Conservation (phyloP, 805 yeast genomes). For the Candida nemodendra region DNA sequence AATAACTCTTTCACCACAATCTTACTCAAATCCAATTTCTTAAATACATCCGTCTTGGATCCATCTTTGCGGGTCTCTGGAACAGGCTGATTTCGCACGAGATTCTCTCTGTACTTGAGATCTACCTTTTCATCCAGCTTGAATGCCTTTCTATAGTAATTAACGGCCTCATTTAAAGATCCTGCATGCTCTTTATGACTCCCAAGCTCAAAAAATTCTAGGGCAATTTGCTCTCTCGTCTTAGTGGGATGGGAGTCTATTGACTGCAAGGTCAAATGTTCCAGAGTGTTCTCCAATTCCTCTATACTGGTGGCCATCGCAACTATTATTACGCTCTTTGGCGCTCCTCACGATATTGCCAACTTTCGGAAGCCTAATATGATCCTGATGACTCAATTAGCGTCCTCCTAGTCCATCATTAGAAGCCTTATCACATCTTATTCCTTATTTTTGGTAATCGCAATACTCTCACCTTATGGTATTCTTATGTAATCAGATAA, state of each 20-base stretch:
- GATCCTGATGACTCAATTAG: too few relatives aligned
- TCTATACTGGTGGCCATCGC: constrained; percentile 15
- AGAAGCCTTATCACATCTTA: too few relatives aligned
- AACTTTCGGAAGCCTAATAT: too few relatives aligned
- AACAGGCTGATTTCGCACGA: constrained; percentile 31
- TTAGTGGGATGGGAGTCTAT: constrained; percentile 31
- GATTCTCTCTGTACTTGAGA: constrained; percentile 56
- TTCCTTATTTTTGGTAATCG: too few relatives aligned
- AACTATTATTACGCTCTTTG: too few relatives aligned
- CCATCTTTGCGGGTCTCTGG: constrained; percentile 23
- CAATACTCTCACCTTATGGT: too few relatives aligned
- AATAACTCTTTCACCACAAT: constrained; percentile 44
- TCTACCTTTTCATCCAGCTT: constrained; percentile 63
- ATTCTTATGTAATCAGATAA: too few relatives aligned
- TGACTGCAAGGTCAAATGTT: constrained; percentile 24
- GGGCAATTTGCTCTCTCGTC: constrained; percentile 43
- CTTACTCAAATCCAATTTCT: constrained; percentile 38
- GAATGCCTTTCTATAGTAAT: constrained; percentile 68
- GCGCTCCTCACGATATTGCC: too few relatives aligned
- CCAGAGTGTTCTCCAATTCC: constrained; percentile 23
- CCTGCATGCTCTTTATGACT: constrained; percentile 72
- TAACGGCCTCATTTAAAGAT: constrained; percentile 78
- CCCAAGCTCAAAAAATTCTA: constrained; percentile 66
- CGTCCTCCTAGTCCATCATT: too few relatives aligned
- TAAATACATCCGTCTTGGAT: constrained; percentile 8